Base-by-base conservation (phyloP, 352 stramenopile genomes). In the Globisporangium abappressorium region DNA sequence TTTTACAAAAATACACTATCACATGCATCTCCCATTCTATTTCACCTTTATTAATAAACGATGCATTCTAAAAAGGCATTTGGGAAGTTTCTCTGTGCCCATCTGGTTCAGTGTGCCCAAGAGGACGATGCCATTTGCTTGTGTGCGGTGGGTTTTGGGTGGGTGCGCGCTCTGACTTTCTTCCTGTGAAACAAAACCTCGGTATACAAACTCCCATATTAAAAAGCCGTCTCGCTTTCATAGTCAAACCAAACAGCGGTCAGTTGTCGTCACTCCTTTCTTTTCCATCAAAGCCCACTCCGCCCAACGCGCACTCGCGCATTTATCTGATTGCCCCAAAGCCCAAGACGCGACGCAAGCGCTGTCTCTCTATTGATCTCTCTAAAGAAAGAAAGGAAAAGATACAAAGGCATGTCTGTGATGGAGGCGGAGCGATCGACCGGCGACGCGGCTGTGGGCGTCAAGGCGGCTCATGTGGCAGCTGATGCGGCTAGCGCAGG, bases 131-230 rank as follows among this genome's bases (percentile, higher is more conserved):
- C 20, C 24, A 30, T 57, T 57, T n/a, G 51, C 26, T 55, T 55
- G 18, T 43, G 26, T 18, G 36, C 36, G 34, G 9, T 41, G 12
- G 36, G 11, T 4, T 46, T 46, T 28, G 49, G 11, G 22, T 56
- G 49, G 9, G 20, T 43, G 55, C 18, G 22, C 3, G 18, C 12
- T 30, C 56, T 62, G 56, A 62, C 56, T 62, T 62, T 49, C 34
- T 62, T 47, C 18, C 30, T 18, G 20, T 30, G 7, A 34, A 28
- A 12, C 4, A 61, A 61, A 46, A 34, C 28, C n/a, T 36, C 26
- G 26, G 12, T 47, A 62, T 68, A 68, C 62, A 68, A 68, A 68
- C 24, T 43, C 62, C 26, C 36, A 68, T 68, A 68, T 7, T n/a
- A 62, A 62, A 28, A n/a, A 26, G 43, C 18, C 22, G 26, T 41